These are phyloP conservation scores for Hirschfeldia incana DNA, from an alignment of 345 rosid genomes.

Conservation along the genomic window DNA sequence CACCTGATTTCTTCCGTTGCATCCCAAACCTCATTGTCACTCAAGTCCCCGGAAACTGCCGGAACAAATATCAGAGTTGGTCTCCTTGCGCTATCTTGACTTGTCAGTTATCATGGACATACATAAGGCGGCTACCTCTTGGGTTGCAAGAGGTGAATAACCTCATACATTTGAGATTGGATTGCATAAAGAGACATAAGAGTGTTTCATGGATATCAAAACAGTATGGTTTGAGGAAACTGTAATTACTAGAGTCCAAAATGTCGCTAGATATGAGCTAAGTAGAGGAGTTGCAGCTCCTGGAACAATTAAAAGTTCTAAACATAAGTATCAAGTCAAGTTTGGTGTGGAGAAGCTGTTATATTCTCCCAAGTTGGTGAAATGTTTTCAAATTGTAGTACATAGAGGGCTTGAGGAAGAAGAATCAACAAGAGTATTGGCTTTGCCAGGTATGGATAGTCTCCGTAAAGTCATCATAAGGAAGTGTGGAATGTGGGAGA, in stretches of 20 bases:
- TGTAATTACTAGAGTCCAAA: background rate
- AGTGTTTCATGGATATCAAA: too few species aligned
- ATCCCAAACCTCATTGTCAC: conserved; percentile 19
- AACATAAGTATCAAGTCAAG: background rate
- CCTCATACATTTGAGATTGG: background rate
- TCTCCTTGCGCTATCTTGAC: background rate
- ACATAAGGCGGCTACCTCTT: background rate
- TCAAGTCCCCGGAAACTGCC: background rate
- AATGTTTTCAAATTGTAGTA: conserved; percentile 38
- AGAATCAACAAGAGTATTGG: background rate
- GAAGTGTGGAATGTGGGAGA: too few species aligned
- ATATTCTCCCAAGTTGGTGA: background rate
- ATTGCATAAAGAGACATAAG: background rate
- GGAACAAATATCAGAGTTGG: conserved; percentile 15
- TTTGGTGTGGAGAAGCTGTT: background rate
- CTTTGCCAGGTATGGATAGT: background rate
- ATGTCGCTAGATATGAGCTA: background rate
- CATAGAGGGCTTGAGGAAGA: conserved; percentile 24
- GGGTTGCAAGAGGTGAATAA: background rate
- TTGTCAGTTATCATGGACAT: background rate
- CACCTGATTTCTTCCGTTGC: conserved; percentile 19
- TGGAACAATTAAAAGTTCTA: background rate
- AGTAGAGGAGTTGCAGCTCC: background rate
- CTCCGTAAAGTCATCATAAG: too few species aligned
- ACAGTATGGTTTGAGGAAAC: background rate